phyloP scores from a whole-genome alignment of 1,284 basidiomycete species.

The Puccinia novopanici region DNA sequence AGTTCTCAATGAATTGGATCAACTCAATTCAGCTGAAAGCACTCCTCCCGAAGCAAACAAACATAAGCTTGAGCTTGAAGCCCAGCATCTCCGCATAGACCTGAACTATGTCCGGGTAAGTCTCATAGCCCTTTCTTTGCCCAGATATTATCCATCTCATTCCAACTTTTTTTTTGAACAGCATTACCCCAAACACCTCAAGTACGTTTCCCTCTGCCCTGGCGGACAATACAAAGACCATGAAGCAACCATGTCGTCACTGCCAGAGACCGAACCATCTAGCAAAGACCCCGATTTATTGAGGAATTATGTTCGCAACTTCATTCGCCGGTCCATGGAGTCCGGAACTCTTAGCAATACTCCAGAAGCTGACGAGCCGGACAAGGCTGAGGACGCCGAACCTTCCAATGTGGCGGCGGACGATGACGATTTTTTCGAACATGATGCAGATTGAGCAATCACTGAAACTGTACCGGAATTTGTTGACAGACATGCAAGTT shows the following conservation, averaged over 20 bases:
- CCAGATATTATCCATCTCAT: not conserved
- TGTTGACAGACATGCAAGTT: not conserved
- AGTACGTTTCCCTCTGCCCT: constrained; percentile 50
- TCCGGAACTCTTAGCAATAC: constrained; percentile 24
- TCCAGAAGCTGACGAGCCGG: constrained; percentile 11
- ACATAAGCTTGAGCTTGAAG: constrained; percentile 12
- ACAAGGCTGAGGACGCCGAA: not conserved
- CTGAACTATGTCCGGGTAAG: constrained; percentile 42
- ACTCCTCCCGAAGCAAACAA: not conserved
- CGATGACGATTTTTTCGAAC: constrained; percentile 24
- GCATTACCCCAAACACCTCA: constrained; percentile 48
- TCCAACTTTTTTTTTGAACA: not conserved
- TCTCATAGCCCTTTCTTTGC: not conserved
- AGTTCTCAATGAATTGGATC: constrained; percentile 14
- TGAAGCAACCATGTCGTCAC: constrained; percentile 4
- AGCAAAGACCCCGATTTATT: constrained; percentile 40
- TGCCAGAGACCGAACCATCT: constrained; percentile 28
- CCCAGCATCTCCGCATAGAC: constrained; percentile 40
- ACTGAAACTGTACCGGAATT: not conserved
- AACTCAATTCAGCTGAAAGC: constrained; percentile 16
- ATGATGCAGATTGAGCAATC: not conserved
- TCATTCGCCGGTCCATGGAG: constrained; percentile 29
- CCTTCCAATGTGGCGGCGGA: constrained; percentile 7
- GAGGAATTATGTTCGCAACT: constrained; percentile 36
- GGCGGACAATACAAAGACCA: constrained; percentile 29